Base-by-base conservation (phyloP, 2,329 filamentous ascomycete genomes). In the Diaporthe sp. region DNA sequence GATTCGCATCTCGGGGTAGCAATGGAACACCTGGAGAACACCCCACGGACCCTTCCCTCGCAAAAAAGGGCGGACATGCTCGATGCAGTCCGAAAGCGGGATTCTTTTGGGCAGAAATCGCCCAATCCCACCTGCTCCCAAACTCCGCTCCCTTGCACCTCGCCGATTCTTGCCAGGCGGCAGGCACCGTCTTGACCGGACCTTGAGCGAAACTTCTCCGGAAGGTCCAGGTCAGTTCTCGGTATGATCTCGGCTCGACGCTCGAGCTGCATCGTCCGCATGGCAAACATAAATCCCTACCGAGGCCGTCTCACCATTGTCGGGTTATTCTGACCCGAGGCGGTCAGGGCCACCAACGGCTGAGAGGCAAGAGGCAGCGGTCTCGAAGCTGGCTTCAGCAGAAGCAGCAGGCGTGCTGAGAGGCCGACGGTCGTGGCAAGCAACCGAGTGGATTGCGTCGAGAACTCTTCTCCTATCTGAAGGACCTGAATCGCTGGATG, bases 11-110 rank as follows among this genome's bases (percentile, higher is more conserved):
- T 31, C 49, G 28, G 31, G 62, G 62, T 68, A 37, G 62, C 31
- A 39, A 34, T 68, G 62, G 62, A 68, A 68, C 31, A 51, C 28
- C 62, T 68, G 44, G 62, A 68, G 62, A 68, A 68, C 28, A 51
- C 42, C 39, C 59, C 42, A 34, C 42, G 22, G 62, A 28, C 22
- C 44, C 22, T 37, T 53, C 62, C 13, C 17, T 28, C 62, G 25
- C 28, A 6, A 34, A 34, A 8, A 8, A n/a, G 12, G 31, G 62
- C 62, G 46, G 62, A 37, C 28, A 51, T 49, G 31, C 62, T 28
- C 28, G 39, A 46, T 65, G 4, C n/a, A 31, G 39, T 46, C 19
- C 19, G 44, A 51, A 46, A 51, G 44, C 44, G 62, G 44, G 17
- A 34, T 49, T 25, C 46, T 34, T 31, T 67, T 53, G 62, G 62